Evolutionary conservation across 1,284 basidiomycete species (phyloP), one percentile per base, ranked within the genome.

Genomic region (Fomitiporia mediterranea): DNA sequence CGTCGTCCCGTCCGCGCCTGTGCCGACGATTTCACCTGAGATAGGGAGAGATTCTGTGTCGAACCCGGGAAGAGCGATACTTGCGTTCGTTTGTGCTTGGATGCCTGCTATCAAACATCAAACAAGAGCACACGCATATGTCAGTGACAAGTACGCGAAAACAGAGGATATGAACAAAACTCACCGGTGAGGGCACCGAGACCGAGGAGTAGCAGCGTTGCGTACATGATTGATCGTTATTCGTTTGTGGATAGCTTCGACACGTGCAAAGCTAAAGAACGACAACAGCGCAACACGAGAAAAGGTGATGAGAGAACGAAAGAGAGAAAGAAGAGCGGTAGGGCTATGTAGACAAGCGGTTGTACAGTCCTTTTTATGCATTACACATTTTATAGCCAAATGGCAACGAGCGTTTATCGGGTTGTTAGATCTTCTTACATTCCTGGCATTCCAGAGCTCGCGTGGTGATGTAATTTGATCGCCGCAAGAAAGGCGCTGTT

Each of bases 1-100:
- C n/a, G 56, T 58, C 34, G 56, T 58, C n/a, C 51, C 56, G 17
- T 58, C 56, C 17, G 52, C 13, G 15, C 56, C 56, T 6, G 52
- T 53, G 25, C 56, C 56, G n/a, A 27, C 28, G 11, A 49, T 28
- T 23, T 53, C 44, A 4, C 51, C 51, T 0, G 40, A 42, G 21
- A 58, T 4, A 11, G 30, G 23, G 9, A 50, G 44, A n/a, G n/a
- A n/a, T n/a, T n/a, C n/a, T 2, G 13, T 25, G 15, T 48, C 28
- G 43, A 58, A 48, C 25, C 43, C 44, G 37, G 44, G 23, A 8
- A 53, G n/a, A 23, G 39, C 47, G 39, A 56, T 34, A 34, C 48
- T 43, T 15, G 37, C 34, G 34, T 40, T 51, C 23, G 35, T 28
- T 30, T 51, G 50, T 27, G 50, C 35, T 13, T 40, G 8, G 17